phyloP scores from a whole-genome alignment of 768 basidiomycete species.

The Dacryopinax primogenitus region DNA sequence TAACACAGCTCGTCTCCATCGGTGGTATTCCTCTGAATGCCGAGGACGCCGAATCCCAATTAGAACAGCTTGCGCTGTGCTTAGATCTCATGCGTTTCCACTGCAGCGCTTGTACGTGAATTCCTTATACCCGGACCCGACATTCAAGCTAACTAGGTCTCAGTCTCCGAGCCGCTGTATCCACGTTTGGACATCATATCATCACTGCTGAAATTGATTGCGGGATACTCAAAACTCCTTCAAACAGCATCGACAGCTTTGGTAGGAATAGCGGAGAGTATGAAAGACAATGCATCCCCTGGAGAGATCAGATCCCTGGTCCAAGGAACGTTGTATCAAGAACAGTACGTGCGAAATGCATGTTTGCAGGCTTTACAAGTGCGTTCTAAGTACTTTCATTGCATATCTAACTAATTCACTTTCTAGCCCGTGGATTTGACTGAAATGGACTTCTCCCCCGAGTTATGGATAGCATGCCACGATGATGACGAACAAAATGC shows the following conservation, averaged over 20 bases:
- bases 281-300: conserved; percentile 46
- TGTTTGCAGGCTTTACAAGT: conserved; percentile 88
- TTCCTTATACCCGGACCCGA: conserved; percentile 23
- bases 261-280: conserved; percentile 66
- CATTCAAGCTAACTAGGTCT: conserved; percentile 34
- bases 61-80: conserved; percentile 68
- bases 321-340: conserved; percentile 64
- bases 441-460: conserved; percentile 82
- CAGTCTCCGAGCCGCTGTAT: conserved; percentile 59
- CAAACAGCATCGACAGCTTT: conserved; percentile 76
- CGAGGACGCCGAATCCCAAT: conserved; percentile 53
- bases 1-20: conserved; percentile 50
- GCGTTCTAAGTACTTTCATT: conserved; percentile 15
- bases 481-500: conserved; percentile 85
- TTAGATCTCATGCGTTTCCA: conserved; percentile 60
- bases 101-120: conserved; percentile 24
- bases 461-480: conserved; percentile 77
- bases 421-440: conserved; percentile 82
- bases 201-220: conserved; percentile 57
- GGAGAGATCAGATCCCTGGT: conserved; percentile 58
- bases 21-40: conserved; percentile 52
- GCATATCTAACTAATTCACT: not conserved
- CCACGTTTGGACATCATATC: conserved; percentile 60
- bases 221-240: conserved; percentile 62
- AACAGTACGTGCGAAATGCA: conserved; percentile 74